Evolutionary conservation across 2,329 filamentous ascomycete genomes (phyloP).

Genomic region (Ambrosiella cleistominuta): DNA sequence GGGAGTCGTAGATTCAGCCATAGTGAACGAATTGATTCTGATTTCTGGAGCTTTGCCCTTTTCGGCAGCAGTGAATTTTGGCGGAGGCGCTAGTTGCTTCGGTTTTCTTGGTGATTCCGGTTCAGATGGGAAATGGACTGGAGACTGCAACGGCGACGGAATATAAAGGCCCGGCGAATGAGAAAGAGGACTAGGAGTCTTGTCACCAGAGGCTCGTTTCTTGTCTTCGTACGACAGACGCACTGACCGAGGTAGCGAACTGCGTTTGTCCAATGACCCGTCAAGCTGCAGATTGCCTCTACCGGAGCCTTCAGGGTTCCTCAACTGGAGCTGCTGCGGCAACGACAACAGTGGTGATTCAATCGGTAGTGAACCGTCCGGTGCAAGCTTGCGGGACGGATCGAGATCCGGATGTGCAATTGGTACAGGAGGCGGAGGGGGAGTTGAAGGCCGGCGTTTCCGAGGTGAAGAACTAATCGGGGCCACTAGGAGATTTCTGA

Average conservation of each 20-base stretch:
- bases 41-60: slow-evolving; percentile 27
- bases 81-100: slow-evolving; percentile 14
- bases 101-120: not conserved
- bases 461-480: slow-evolving; percentile 15
- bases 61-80: slow-evolving; percentile 13
- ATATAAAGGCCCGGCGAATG: not conserved
- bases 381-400: slow-evolving; percentile 22
- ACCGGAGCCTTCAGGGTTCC: slow-evolving; percentile 21
- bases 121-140: not conserved
- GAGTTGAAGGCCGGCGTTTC: slow-evolving; percentile 33
- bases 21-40: not conserved
- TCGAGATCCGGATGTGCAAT: slow-evolving; percentile 29
- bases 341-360: slow-evolving; percentile 35
- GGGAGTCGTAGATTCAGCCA: slow-evolving; percentile 20
- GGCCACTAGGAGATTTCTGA: not conserved
- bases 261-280: slow-evolving; percentile 25
- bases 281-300: slow-evolving; percentile 36
- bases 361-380: slow-evolving; percentile 22
- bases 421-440: slow-evolving; percentile 34
- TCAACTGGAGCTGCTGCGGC: slow-evolving; percentile 30
- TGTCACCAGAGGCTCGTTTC: not conserved
- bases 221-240: slow-evolving; percentile 37
- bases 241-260: slow-evolving; percentile 36
- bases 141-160: not conserved
- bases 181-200: not conserved